phyloP scores from a whole-genome alignment of 108 stramenopile genomes.

The Schizochytrium sp. region DNA sequence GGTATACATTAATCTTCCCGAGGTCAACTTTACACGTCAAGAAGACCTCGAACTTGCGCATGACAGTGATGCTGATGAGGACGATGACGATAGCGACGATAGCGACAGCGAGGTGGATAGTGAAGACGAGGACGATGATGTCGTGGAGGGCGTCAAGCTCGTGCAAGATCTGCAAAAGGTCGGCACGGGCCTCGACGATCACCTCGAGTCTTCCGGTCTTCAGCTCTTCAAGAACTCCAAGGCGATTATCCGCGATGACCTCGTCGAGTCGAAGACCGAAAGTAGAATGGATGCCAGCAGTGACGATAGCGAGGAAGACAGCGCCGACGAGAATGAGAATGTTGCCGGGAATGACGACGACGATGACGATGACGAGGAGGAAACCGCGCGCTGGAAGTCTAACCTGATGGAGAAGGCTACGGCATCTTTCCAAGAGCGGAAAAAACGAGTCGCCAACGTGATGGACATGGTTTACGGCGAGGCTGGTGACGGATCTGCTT shows the following conservation, averaged over 20 bases:
- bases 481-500: no score
- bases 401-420: conserved; percentile 29
- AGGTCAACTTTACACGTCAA: conserved; percentile 72
- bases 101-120: conserved; percentile 20
- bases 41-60: conserved; percentile 50
- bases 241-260: conserved; percentile 32
- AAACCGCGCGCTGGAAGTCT: conserved; percentile 20
- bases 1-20: conserved; percentile 89
- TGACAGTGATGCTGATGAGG: conserved; percentile 6
- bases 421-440: conserved; percentile 21
- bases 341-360: neutral
- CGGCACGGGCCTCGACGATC: conserved; percentile 67
- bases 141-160: conserved; percentile 50
- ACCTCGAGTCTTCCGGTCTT: conserved; percentile 65
- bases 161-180: conserved; percentile 79
- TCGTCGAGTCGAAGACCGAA: neutral
- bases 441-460: conserved; percentile 18
- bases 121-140: conserved; percentile 43
- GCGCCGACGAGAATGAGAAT: neutral
- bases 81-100: conserved; percentile 40
- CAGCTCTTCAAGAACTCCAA: conserved; percentile 69
- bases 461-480: conserved; percentile 38
- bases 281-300: neutral
- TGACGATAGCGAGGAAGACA: conserved; percentile 34
- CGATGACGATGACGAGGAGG: conserved; percentile 25